Base-by-base conservation (phyloP, 331 rosid species). In the Malus hybrid region DNA sequence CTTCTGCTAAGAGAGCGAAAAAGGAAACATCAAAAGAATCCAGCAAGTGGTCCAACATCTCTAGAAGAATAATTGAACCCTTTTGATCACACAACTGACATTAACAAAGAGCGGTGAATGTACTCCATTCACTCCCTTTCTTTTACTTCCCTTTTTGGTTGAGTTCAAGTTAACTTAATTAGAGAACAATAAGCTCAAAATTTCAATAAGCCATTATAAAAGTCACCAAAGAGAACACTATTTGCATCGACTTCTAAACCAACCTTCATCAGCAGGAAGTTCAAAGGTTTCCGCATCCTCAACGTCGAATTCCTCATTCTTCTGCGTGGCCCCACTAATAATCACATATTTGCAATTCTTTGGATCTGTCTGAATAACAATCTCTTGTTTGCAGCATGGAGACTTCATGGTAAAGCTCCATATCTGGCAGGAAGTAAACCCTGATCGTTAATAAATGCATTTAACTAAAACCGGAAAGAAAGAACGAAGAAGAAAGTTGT, bases 351-450 rank as follows among this genome's bases (percentile, higher is more conserved):
- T 87, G 15, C 93, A 88, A 77, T 91, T 91, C 88, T 91, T 91
- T 3, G 98, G 98, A 86, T 93, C 97, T 50, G 98, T 93, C 73
- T 93, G 98, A 79, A 91, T 88, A 48, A 86, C 88, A 61, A 93
- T 91, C 92, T 93, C 97, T 52, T 93, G 97, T 76, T 67, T 86
- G 82, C 98, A 93, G 80, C 98, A 93, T 5, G 97, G 92, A 39
- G 98, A 75, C 81, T 93, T 93, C 98, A 93, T 91, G 67, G 91
- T 22, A 87, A 93, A 93, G 85, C 84, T 91, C 98, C 98, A 93
- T 91, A 93, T 93, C 98, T 93, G 90, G 71, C 79, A 74, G 73
- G 73, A 75, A 62, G 60, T 75, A 71, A 32, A 77, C 55, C 19
- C 44, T 16, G 15, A 33, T 50, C 24, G 50, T 73, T 24, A 70